Conservation (phyloP, 2,329 filamentous ascomycete species). For the Aspergillus felis region DNA sequence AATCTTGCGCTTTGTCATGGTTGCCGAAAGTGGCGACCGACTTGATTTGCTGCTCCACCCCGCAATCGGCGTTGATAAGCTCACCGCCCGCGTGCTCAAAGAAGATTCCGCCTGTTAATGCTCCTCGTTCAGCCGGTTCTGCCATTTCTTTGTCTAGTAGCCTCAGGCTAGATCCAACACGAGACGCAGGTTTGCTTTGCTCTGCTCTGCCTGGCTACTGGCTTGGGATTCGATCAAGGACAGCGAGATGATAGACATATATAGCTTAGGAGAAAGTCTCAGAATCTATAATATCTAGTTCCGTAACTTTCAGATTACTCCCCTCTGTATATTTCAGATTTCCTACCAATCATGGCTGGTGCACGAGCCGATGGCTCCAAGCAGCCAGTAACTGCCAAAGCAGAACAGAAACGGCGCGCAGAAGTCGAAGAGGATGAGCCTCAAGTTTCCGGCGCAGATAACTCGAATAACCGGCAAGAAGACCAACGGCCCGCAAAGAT, state of each 20-base stretch:
- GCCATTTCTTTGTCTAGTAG: not conserved
- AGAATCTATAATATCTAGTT: not conserved
- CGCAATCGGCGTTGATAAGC: conserved; percentile 26
- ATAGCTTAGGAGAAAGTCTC: not conserved
- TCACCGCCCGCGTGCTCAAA: conserved; percentile 19
- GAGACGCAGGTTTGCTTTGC: not conserved
- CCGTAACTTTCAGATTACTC: not conserved
- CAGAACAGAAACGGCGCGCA: not conserved
- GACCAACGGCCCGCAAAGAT: not conserved
- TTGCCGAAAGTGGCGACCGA: not conserved
- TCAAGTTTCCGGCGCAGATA: not conserved
- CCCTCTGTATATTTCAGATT: not conserved
- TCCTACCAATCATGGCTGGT: not conserved
- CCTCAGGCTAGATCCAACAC: not conserved
- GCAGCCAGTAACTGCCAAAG: not conserved
- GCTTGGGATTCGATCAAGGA: not conserved
- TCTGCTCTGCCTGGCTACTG: not conserved
- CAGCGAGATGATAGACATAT: not conserved
- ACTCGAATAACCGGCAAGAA: not conserved
- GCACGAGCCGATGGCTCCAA: not conserved
- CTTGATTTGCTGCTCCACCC: conserved; percentile 2
- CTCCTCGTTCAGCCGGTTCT: not conserved
- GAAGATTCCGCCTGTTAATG: not conserved
- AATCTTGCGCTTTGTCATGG: not conserved
- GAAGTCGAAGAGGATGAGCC: not conserved